These are phyloP conservation scores for Triticum monococcum DNA, from an alignment of 176 grass and related monocot genomes.

Conservation along the genomic window DNA sequence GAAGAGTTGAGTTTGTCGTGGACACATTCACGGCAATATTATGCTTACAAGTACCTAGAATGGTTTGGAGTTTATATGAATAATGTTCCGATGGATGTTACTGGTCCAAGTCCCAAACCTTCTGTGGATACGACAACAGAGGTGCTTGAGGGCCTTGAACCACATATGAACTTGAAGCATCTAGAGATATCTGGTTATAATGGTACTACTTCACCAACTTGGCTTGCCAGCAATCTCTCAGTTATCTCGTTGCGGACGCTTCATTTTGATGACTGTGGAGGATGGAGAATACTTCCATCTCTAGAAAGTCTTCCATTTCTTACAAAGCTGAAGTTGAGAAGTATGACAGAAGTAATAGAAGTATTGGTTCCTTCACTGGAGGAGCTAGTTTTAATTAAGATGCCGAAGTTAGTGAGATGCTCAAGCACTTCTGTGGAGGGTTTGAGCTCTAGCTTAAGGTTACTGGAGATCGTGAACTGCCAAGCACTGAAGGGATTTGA, in stretches of 20 bases:
- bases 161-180: no score
- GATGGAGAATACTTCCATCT: background rate
- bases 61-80: no score
- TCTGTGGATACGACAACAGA: no score
- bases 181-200: no score
- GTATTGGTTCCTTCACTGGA: conserved; percentile 26
- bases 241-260: background rate
- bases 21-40: background rate
- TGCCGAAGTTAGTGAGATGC: conserved; percentile 16
- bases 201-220: no score
- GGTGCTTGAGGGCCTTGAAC: no score
- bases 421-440: background rate
- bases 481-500: background rate
- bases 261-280: conserved; percentile 8
- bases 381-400: background rate
- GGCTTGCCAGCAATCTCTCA: no score
- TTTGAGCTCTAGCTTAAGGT: conserved; percentile 3
- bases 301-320: conserved; percentile 3
- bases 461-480: background rate
- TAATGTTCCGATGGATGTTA: no score
- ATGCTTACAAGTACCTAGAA: no score
- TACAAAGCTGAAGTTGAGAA: background rate
- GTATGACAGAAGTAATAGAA: background rate
- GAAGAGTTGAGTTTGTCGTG: conserved; percentile 22
- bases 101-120: no score